A percentile compares a stretch with the other conserved stretches of the same genome.
phyloP scores from a whole-genome alignment of 805 yeast genomes.

The Nakazawaea wyomingensis region DNA sequence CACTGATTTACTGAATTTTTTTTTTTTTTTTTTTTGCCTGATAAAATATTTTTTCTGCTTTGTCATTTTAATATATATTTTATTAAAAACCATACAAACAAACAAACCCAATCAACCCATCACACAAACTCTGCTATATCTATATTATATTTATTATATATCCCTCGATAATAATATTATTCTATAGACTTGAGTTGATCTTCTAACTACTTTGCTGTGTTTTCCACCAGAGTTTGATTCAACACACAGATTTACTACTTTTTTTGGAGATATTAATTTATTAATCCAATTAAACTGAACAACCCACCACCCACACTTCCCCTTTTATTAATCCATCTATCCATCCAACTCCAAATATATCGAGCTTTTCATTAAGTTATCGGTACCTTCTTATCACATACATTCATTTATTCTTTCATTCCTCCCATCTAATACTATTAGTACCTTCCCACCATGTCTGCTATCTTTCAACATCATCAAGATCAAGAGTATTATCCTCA shows the following conservation, averaged over 20 bases:
- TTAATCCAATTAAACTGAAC: constrained; percentile 12
- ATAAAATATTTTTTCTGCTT: too few species aligned
- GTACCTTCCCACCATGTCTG: constrained; percentile 7
- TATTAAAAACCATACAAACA: too few species aligned
- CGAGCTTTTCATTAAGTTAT: constrained; percentile 41
- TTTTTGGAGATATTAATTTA: constrained; percentile 22
- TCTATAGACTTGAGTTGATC: neutral
- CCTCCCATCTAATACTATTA: constrained; percentile 15
- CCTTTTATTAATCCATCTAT: neutral
- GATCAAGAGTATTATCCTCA: constrained; percentile 4
- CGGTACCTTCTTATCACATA: constrained; percentile 19
- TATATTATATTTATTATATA: too few species aligned
- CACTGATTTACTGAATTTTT: too few species aligned
- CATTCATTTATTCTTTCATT: too few species aligned
- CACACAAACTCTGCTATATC: neutral
- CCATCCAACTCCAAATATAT: constrained; percentile 9
- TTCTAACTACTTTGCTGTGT: neutral
- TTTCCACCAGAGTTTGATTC: too few species aligned
- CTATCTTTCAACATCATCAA: neutral
- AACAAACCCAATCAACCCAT: too few species aligned
- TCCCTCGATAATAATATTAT: neutral
- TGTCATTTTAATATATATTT: too few species aligned
- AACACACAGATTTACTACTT: too few species aligned
- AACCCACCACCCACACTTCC: neutral
- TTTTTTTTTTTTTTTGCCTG: too few species aligned